A percentile compares a stretch with the other conserved stretches of the same genome.
Evolutionary conservation across 164 flowering plant genomes (phyloP).

Genomic region (Piper betle): DNA sequence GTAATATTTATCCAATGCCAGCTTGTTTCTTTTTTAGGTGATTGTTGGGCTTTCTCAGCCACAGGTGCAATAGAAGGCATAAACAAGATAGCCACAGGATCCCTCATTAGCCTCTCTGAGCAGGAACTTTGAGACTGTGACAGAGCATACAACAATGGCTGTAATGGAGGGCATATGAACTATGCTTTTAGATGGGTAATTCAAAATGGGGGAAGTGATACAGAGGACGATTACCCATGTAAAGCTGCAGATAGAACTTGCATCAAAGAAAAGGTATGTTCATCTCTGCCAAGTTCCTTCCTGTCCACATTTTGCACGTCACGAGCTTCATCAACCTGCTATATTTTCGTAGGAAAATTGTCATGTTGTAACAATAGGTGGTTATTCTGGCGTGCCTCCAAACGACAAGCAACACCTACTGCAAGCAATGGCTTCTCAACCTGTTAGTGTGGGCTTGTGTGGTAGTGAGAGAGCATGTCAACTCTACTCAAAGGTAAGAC

Average conservation of each 20-base stretch:
- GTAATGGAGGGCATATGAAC: conserved; percentile 92
- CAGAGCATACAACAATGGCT: conserved; percentile 58
- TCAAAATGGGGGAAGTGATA: conserved; percentile 79
- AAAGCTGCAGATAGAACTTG: conserved; percentile 36
- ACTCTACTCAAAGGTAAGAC: conserved; percentile 69
- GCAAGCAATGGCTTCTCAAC: conserved; percentile 75
- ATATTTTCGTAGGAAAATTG: conserved; percentile 33
- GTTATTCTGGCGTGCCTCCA: conserved; percentile 52
- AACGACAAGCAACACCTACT: conserved; percentile 46
- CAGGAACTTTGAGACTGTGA: conserved; percentile 92
- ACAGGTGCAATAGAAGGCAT: conserved; percentile 95
- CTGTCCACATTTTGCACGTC: too few species aligned
- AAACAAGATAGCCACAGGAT: conserved; percentile 71
- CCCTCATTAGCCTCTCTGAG: conserved; percentile 88
- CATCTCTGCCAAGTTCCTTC: neutral
- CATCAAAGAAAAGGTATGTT: conserved; percentile 46
- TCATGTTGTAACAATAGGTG: conserved; percentile 75
- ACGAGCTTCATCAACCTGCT: neutral
- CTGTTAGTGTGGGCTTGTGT: conserved; percentile 85
- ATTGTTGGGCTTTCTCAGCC: conserved; percentile 97
- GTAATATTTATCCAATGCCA: too few species aligned
- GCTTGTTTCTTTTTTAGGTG: conserved; percentile 35
- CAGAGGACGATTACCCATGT: conserved; percentile 86
- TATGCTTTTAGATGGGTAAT: conserved; percentile 66
- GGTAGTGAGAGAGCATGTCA: conserved; percentile 87